Base-by-base conservation (phyloP, 139 green algal genomes). In the Axilococcus clingmanii region DNA sequence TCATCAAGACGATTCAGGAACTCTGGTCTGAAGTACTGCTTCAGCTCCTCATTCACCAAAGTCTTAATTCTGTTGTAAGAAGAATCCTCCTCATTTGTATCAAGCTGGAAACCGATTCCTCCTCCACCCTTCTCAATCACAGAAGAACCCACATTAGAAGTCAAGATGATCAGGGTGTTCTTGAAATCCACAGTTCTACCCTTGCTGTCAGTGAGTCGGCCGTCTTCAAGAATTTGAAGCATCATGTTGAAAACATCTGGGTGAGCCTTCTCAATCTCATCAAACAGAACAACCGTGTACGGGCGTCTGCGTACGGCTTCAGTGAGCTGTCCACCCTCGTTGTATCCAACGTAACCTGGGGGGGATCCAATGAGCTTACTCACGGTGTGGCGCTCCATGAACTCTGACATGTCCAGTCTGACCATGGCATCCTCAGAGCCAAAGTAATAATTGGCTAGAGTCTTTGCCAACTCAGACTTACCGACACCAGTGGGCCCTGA, bases 181-280 rank as follows among this genome's bases (percentile, higher is more conserved):
- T 98, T 99, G 81, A 99, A 99, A 79, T 98, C 87, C 25, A 99
- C 88, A 1, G 81, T 92, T 48, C 92, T 81, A 30, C 92, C 92
- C 76, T 90, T 89, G 62, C 68, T 81, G 70, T 88, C 80, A 50
- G 89, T 96, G 31, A 96, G 61, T 34, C 90, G 77, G 27, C 90
- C 83, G 46, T 95, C 87, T 63, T 95, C 88, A 38, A 96, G 74
- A 49, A 94, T 94, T 64, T 93, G 74, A n/a, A 99, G 87, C 90
- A 99, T 97, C 85, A 98, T 97, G 81, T 99, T 99, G 82, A 98
- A 99, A 31, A 99, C 93, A 50, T 99, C 93, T 14, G 93, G 93
- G 71, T 99, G 93, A 16, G 93, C 93, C 56, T 99, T 99, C 74
- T 98, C 93, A 61, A 99, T 95, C 82, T 99, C 93, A 81, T 98